These are phyloP conservation scores for Chlorella sp. DNA, from an alignment of 139 green algal genomes.

Conservation along the genomic window DNA sequence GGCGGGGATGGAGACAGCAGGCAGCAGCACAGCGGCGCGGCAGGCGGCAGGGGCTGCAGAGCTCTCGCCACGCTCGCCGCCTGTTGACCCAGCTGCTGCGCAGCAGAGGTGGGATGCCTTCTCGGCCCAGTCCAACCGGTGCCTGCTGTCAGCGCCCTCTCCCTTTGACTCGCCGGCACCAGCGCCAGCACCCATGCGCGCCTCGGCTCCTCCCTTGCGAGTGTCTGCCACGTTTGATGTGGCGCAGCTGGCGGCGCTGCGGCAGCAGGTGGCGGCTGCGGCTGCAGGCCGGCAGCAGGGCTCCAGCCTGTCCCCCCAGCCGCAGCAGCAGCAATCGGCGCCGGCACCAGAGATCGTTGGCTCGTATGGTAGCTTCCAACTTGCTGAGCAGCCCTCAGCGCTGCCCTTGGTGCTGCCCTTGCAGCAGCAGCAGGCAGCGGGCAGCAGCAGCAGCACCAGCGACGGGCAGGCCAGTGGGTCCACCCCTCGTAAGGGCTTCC, in stretches of 20 bases:
- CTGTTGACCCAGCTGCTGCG: background rate
- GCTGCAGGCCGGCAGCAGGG: too few relatives aligned
- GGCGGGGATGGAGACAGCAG: background rate
- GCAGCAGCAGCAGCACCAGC: background rate
- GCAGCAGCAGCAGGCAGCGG: background rate
- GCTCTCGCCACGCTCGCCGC: background rate
- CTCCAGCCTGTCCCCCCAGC: too few relatives aligned
- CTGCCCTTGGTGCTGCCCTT: background rate
- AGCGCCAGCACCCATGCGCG: background rate
- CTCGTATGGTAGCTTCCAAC: background rate
- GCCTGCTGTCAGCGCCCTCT: background rate
- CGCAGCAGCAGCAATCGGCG: too few relatives aligned
- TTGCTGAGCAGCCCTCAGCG: background rate
- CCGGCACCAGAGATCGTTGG: background rate
- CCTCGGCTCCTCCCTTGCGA: background rate
- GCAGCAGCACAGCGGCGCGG: background rate
- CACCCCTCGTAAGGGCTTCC: conserved; percentile 6
- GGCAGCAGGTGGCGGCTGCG: background rate
- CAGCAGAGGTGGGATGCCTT: background rate
- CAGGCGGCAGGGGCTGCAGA: background rate
- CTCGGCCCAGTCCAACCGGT: background rate
- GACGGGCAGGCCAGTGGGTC: background rate
- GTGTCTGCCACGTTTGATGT: background rate
- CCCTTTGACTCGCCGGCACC: background rate
- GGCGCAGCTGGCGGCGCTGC: background rate